These are phyloP conservation scores for Globisporangium camurandrum DNA, from an alignment of 352 stramenopile genomes.

Conservation along the genomic window DNA sequence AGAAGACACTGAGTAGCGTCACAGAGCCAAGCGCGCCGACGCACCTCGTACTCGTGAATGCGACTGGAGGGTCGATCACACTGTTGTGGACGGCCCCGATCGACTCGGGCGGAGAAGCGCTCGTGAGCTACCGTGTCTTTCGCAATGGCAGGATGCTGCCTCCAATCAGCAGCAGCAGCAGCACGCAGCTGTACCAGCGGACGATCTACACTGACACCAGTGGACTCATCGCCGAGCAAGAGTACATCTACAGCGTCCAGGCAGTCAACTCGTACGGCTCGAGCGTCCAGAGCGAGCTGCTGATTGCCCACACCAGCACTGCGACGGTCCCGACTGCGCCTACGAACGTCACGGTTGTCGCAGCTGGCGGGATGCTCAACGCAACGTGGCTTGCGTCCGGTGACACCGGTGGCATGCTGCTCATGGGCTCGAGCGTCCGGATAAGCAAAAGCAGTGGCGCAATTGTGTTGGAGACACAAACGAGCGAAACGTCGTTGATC, in stretches of 20 bases:
- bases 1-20: slow-evolving; percentile 13
- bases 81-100: slow-evolving; percentile 32
- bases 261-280: slow-evolving; percentile 29
- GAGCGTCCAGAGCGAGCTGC: slow-evolving; percentile 18
- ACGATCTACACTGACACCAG: slow-evolving; percentile 21
- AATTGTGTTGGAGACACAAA: slow-evolving; percentile 4
- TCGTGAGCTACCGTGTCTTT: slow-evolving; percentile 36
- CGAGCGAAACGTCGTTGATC: neutral
- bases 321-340: slow-evolving; percentile 19
- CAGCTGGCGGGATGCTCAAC: slow-evolving; percentile 23
- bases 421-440: slow-evolving; percentile 14
- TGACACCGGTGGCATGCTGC: slow-evolving; percentile 31
- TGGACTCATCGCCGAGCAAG: slow-evolving; percentile 17
- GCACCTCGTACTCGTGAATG: slow-evolving; percentile 3
- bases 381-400: slow-evolving; percentile 20
- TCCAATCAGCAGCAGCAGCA: neutral
- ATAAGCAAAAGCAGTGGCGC: slow-evolving; percentile 1
- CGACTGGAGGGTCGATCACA: slow-evolving; percentile 31
- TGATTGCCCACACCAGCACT: slow-evolving; percentile 17
- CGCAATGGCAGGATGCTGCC: slow-evolving; percentile 15
- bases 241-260: slow-evolving; percentile 37
- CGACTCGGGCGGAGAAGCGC: slow-evolving; percentile 30
- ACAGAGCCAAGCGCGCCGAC: slow-evolving; percentile 23
- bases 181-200: slow-evolving; percentile 1
- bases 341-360: slow-evolving; percentile 4